Percentiles rank a stretch among this genome's conserved stretches.
phyloP scores from a whole-genome alignment of 169 alveolate genomes.

The Plasmodium vinckei region DNA sequence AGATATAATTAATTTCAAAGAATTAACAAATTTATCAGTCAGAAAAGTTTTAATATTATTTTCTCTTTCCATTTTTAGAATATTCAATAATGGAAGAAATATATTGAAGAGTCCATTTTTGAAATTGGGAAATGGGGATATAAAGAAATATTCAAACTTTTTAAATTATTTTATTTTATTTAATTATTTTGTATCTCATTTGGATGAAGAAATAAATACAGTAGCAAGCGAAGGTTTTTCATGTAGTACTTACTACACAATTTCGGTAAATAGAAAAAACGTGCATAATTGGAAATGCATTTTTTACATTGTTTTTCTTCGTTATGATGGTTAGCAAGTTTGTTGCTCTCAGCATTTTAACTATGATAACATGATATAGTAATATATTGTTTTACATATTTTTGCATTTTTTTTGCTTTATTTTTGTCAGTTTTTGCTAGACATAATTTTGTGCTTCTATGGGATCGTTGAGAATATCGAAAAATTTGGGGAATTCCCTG shows the following conservation, averaged over 20 bases:
- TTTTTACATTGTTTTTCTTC: not conserved
- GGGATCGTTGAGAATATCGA: constrained; percentile 31
- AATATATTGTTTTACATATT: not conserved
- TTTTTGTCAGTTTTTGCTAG: constrained; percentile 29
- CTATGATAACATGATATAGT: not conserved
- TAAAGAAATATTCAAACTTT: constrained; percentile 8
- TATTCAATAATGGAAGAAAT: constrained; percentile 38
- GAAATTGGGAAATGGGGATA: not conserved
- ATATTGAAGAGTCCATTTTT: constrained; percentile 9
- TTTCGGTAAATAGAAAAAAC: constrained; percentile 27
- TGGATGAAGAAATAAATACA: not conserved
- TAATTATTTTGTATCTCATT: constrained; percentile 22
- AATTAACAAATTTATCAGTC: constrained; percentile 18
- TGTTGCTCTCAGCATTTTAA: no score
- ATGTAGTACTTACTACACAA: constrained; percentile 18
- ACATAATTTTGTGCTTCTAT: constrained; percentile 37
- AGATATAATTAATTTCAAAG: constrained; percentile 14
- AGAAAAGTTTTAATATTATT: constrained; percentile 27
- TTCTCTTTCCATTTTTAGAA: constrained; percentile 24
- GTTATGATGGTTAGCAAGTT: no score
- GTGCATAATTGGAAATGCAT: not conserved
- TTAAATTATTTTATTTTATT: constrained; percentile 43
- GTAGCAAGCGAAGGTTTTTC: constrained; percentile 10
- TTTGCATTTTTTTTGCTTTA: constrained; percentile 2
- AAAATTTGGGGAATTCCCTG: constrained; percentile 1